Percentiles rank a stretch among this genome's conserved stretches.
These are phyloP conservation scores for Rhizophora apiculata DNA, from an alignment of 345 rosid genomes.

Conservation along the genomic window DNA sequence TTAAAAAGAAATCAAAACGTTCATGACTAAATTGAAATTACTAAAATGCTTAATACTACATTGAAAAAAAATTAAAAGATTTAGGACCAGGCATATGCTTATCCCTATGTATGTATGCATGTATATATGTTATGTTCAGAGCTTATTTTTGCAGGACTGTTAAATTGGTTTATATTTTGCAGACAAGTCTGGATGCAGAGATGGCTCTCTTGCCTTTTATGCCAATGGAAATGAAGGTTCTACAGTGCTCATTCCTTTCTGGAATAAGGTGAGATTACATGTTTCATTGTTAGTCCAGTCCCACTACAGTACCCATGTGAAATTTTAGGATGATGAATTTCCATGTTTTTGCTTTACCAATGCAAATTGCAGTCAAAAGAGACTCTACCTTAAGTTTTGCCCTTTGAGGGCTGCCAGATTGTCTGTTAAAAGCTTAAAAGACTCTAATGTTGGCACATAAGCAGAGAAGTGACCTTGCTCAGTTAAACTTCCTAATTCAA, in stretches of 20 bases:
- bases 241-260: conserved; percentile 72
- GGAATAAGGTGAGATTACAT: conserved; percentile 55
- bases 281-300: background rate
- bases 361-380: background rate
- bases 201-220: conserved; percentile 73
- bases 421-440: no score
- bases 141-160: conserved; percentile 11
- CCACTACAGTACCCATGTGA: background rate
- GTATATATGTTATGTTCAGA: background rate
- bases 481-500: no score
- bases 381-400: background rate
- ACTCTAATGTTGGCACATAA: no score
- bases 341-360: background rate
- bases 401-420: background rate
- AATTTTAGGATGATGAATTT: conserved; percentile 2
- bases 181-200: conserved; percentile 56
- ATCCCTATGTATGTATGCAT: background rate
- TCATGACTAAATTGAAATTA: no score
- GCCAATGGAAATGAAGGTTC: conserved; percentile 71
- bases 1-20: no score
- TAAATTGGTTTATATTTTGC: conserved; percentile 28
- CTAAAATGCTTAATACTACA: no score
- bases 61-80: no score
- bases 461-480: no score
- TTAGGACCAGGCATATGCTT: no score